Conservation (phyloP, 73 alveolate genomes). For the Tetrahymena borealis region DNA sequence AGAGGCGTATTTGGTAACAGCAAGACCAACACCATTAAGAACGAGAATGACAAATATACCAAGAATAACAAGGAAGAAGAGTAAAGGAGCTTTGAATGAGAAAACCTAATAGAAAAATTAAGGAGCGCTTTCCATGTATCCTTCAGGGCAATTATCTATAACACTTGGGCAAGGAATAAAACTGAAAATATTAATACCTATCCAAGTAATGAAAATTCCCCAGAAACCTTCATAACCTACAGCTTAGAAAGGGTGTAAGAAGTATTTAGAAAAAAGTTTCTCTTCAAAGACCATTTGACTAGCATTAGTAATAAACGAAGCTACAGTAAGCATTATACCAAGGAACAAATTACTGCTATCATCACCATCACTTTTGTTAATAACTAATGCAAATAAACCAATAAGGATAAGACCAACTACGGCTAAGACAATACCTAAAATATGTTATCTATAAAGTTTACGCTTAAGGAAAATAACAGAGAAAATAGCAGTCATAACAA, state of each 20-base stretch:
- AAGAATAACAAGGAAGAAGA: constrained; percentile 21
- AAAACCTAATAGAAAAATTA: constrained; percentile 54
- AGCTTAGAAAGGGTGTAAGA: constrained; percentile 71
- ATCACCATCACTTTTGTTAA: constrained; percentile 20
- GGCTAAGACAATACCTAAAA: constrained; percentile 56
- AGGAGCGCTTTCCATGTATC: constrained; percentile 2
- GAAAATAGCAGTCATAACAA: constrained; percentile 67
- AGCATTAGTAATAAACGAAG: constrained; percentile 51
- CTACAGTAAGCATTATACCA: neutral
- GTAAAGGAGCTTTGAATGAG: constrained; percentile 46
- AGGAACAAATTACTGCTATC: neutral
- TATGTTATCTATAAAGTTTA: constrained; percentile 55
- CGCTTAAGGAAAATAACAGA: constrained; percentile 59
- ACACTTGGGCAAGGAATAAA: constrained; percentile 47
- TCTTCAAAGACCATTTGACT: constrained; percentile 73
- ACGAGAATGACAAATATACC: constrained; percentile 49
- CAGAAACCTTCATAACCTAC: constrained; percentile 92
- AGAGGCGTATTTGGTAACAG: constrained; percentile 77
- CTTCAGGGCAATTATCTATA: constrained; percentile 1
- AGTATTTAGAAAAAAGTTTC: constrained; percentile 54
- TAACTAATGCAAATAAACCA: constrained; percentile 51
- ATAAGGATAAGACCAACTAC: constrained; percentile 62
- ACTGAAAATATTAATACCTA: constrained; percentile 60
- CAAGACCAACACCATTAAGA: constrained; percentile 68
- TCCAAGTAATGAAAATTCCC: constrained; percentile 51